Base-by-base conservation (phyloP, 176 grass and related monocot genomes). In the Eremochloa ophiuroides region DNA sequence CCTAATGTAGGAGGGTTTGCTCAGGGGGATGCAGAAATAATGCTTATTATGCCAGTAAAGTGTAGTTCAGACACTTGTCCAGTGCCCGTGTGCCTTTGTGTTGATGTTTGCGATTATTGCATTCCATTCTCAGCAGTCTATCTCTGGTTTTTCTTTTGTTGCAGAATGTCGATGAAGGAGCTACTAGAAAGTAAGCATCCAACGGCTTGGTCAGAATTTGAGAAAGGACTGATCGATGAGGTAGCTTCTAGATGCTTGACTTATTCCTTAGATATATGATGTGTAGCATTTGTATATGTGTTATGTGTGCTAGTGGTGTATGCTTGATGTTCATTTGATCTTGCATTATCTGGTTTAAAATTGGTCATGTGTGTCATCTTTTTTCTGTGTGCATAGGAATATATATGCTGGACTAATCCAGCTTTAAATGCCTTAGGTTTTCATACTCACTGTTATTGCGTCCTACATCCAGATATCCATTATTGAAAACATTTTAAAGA, bases 81-180 rank as follows among this genome's bases (percentile, higher is more conserved):
- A 53, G 27, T 35, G 38, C 10, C 69, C 0, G 44, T 82, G n/a
- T 27, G 50, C 50, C 63, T 40, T 23, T 46, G 4, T 15, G 34
- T 15, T 38, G 2, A 10, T 79, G 8, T 82, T 66, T 87, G 35
- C 67, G 13, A 20, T 38, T 61, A 10, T 39, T 68, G 22, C 14
- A 27, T 67, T 66, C 26, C 26, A 47, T 59, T 47, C 30, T 7
- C 1, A 60, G 16, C 18, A 14, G 11, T 62, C 4, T 62, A 6
- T 25, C 23, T 53, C 77, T 35, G 1, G 2, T 34, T 34, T 34
- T 34, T 38, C 68, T 76, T 7, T 58, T 5, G 48, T 48, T 78
- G 43, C 69, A 98, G 95, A 89, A 93, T 98, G 92, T 86, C 95
- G 63, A 98, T 93, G 92, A 93, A 98, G 71, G 92, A 98, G 88